Base-by-base conservation (phyloP, 2,329 filamentous ascomycete species). In the Colletotrichum cordylinicola region DNA sequence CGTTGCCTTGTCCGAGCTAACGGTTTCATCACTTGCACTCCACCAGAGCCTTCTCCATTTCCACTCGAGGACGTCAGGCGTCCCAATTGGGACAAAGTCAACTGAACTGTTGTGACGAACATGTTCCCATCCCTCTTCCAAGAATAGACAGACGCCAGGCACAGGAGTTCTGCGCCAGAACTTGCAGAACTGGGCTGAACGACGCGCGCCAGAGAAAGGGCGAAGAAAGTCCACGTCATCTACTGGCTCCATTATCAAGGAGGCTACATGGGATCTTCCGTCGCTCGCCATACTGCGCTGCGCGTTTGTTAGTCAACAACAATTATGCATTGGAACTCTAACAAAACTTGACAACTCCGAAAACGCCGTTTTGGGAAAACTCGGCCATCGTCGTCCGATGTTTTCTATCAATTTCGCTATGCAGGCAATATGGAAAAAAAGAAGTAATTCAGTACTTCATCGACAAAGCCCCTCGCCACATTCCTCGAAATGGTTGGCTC, bases 1-100 rank as follows among this genome's bases (percentile, higher is more conserved):
- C 58, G 72, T 70, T 58, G 67, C 67, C 62, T 52, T 39, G 72
- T 74, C 27, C 18, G 48, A 70, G 67, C 72, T 70, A 70, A 66
- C 21, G 16, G 72, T 74, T 74, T 74, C 60, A 74, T 70, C 39
- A 24, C n/a, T 33, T 62, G 24, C 35, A 21, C 66, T 74, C 48
- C 65, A 74, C 67, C 24, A 33, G 37, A 27, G 48, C 66, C 56
- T 70, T 27, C 35, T 43, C 15, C 10, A 43, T 43, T 65, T 64
- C 58, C 31, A 64, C 33, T 62, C 9, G 39, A 62, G 39, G 31
- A 56, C 24, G 43, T 64, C 33, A 39, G 24, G 16, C 39, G n/a
- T 62, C 33, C 66, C 56, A 33, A 31, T 21, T 43, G 18, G 39
- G 31, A 64, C 10, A 16, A 48, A 48, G 43, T 48, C 43, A 0